phyloP scores from a whole-genome alignment of 192 early-diverging fungal species.

The Phycomyces nitens region DNA sequence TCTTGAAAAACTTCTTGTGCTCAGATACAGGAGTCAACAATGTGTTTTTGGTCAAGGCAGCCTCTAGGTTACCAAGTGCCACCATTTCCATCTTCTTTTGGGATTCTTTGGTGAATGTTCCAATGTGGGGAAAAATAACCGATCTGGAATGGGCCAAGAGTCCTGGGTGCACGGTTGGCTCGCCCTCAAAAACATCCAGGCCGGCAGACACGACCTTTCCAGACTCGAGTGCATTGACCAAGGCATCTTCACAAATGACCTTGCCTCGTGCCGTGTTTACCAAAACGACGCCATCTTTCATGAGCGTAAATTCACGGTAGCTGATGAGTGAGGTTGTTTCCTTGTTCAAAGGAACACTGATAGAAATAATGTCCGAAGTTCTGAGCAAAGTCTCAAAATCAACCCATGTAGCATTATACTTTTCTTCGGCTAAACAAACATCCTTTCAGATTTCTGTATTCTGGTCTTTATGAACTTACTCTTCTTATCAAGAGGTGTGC shows the following conservation, averaged over 20 bases:
- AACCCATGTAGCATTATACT: slow-evolving; percentile 40
- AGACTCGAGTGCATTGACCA: slow-evolving; percentile 44
- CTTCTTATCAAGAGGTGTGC: slow-evolving; percentile 35
- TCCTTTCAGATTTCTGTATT: not conserved
- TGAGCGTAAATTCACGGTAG: slow-evolving; percentile 42
- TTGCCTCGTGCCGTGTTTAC: slow-evolving; percentile 50
- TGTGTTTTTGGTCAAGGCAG: slow-evolving; percentile 21
- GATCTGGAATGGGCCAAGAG: slow-evolving; percentile 40
- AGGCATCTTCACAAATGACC: slow-evolving; percentile 46
- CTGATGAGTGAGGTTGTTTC: slow-evolving; percentile 40
- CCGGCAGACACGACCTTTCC: slow-evolving; percentile 42
- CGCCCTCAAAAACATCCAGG: slow-evolving; percentile 34
- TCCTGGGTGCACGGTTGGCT: slow-evolving; percentile 44
- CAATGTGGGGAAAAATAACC: slow-evolving; percentile 48
- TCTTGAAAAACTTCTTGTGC: slow-evolving; percentile 25
- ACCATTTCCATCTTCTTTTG: slow-evolving; percentile 43
- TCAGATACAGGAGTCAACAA: slow-evolving; percentile 40
- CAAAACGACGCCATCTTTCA: slow-evolving; percentile 47
- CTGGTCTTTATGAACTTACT: slow-evolving; percentile 19
- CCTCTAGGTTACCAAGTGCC: slow-evolving; percentile 38
- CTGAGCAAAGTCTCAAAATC: slow-evolving; percentile 49
- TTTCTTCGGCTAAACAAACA: slow-evolving; percentile 36
- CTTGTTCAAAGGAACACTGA: slow-evolving; percentile 42
- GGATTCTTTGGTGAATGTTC: slow-evolving; percentile 42
- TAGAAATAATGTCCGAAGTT: slow-evolving; percentile 48